A percentile compares a stretch with the other conserved stretches of the same genome.
Conservation (phyloP, 2,329 filamentous ascomycete species). For the Byssochlamys sp. region DNA sequence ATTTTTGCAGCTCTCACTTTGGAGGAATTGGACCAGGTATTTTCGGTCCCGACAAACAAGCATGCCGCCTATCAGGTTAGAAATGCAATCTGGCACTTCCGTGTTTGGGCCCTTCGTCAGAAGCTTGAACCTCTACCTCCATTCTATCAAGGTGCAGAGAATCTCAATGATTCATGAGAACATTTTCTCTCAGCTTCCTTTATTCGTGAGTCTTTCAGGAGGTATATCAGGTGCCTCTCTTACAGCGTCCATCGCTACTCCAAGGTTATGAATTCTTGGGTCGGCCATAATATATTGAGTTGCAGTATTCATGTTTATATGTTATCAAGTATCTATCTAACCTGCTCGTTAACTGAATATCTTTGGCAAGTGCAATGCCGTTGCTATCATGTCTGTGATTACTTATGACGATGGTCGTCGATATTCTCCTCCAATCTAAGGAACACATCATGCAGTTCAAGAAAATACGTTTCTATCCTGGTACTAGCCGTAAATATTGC, state of each 20-base stretch:
- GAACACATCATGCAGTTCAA: neutral
- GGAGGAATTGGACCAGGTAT: constrained; percentile 45
- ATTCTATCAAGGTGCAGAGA: constrained; percentile 24
- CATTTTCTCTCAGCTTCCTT: neutral
- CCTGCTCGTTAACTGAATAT: neutral
- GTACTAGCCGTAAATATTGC: neutral
- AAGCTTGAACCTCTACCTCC: constrained; percentile 24
- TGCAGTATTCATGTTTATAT: neutral
- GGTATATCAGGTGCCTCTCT: neutral
- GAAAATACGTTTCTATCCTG: neutral
- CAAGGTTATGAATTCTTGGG: neutral
- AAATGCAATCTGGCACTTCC: constrained; percentile 33
- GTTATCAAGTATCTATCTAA: neutral
- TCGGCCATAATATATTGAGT: neutral
- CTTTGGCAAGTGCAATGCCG: neutral
- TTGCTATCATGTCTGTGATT: neutral
- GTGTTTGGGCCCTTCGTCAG: constrained; percentile 29
- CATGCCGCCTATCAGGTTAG: constrained; percentile 33
- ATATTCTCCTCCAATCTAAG: neutral
- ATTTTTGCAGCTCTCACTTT: constrained; percentile 26
- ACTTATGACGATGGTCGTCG: neutral
- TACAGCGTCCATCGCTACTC: neutral
- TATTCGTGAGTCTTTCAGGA: neutral
- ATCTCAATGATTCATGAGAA: constrained; percentile 7
- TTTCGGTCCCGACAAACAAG: constrained; percentile 41